phyloP scores from a whole-genome alignment of 2,329 filamentous ascomycete species.

The Hypoxylon sp. region DNA sequence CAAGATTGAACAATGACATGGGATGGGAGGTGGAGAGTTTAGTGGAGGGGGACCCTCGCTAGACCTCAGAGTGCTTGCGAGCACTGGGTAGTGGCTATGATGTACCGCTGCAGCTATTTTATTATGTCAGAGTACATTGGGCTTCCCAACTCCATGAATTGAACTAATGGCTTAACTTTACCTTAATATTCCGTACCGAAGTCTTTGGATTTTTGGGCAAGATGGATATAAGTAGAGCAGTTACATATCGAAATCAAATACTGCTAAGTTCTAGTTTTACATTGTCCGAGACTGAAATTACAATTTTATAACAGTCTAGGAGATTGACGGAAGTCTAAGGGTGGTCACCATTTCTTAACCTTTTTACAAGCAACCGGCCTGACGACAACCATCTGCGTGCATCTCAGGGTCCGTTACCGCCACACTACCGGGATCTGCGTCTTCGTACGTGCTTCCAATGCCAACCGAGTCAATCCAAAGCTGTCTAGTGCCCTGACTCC shows the following conservation, averaged over 20 bases:
- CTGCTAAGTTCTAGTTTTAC: not conserved
- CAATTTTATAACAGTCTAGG: not conserved
- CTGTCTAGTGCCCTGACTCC: constrained; percentile 51
- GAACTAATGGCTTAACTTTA: not conserved
- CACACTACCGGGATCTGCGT: constrained; percentile 27
- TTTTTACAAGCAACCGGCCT: not conserved
- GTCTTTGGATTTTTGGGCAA: not conserved
- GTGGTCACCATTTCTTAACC: not conserved
- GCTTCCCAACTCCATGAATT: constrained; percentile 14
- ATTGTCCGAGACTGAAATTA: not conserved
- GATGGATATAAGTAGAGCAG: too few relatives aligned
- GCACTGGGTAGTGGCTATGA: too few relatives aligned
- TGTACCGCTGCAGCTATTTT: constrained; percentile 1
- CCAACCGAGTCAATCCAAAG: constrained; percentile 57
- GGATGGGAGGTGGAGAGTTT: constrained; percentile 19
- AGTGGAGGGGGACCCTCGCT: not conserved
- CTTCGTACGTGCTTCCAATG: constrained; percentile 48
- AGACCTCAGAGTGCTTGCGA: too few relatives aligned
- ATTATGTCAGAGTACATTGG: not conserved
- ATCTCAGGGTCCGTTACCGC: not conserved
- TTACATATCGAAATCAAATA: too few relatives aligned
- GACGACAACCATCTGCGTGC: not conserved
- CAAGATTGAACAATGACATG: constrained; percentile 26
- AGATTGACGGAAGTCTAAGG: not conserved
- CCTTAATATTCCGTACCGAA: not conserved